Conservation (phyloP, 2,329 filamentous ascomycete genomes). For the Aspergillus novofumigatus region DNA sequence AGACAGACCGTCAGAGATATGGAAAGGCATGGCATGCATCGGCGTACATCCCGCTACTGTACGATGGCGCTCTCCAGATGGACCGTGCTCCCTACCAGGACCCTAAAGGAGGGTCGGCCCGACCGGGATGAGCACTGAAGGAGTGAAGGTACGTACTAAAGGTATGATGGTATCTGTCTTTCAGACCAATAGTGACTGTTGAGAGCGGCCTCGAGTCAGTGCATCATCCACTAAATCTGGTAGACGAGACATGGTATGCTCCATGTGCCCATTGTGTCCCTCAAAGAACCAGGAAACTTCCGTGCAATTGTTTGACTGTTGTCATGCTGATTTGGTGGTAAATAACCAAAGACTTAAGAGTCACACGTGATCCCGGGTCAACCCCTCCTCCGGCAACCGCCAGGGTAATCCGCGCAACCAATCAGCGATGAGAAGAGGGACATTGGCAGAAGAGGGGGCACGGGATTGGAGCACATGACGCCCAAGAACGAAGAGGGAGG, state of each 20-base stretch:
- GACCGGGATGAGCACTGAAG: constrained; percentile 9
- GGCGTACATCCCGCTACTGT: not conserved
- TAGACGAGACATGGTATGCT: not conserved
- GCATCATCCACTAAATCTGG: not conserved
- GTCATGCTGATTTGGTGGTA: not conserved
- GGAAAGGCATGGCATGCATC: not conserved
- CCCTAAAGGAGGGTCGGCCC: constrained; percentile 12
- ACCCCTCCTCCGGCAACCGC: constrained; percentile 19
- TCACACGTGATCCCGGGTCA: constrained; percentile 28
- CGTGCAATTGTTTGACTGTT: not conserved
- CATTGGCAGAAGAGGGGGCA: constrained; percentile 29
- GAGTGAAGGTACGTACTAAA: not conserved
- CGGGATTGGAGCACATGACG: constrained; percentile 39
- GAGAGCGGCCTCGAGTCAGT: not conserved
- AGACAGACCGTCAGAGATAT: not conserved
- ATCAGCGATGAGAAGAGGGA: constrained; percentile 16
- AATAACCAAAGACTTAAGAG: not conserved
- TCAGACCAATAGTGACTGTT: constrained; percentile 1
- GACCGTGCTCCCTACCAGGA: not conserved
- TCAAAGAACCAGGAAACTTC: not conserved
- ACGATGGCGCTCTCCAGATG: not conserved
- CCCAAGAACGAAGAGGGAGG: constrained; percentile 14
- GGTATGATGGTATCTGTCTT: not conserved
- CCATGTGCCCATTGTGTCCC: not conserved
- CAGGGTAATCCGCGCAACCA: constrained; percentile 16